Evolutionary conservation across 2,329 filamentous ascomycete species (phyloP), one percentile per base, ranked within the genome.

Genomic region (Colletotrichum falcatum): DNA sequence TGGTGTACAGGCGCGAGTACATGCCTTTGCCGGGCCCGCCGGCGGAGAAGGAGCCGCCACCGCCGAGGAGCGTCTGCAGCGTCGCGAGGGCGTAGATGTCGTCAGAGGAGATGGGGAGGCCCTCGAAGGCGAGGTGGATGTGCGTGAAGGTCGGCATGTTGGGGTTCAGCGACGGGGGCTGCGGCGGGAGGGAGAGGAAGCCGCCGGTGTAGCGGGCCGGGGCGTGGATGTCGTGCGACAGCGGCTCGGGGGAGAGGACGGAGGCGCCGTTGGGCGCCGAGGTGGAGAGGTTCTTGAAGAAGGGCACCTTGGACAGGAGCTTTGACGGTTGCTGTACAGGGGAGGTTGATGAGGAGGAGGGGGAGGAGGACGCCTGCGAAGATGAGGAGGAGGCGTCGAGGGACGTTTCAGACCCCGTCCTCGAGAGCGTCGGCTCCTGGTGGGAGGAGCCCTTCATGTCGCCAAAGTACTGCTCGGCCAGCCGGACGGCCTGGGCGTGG

Each of bases 1-100:
- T 97, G 73, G 95, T 98, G 86, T 98, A 99, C 11, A 99, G 89
- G 16, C 96, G 92, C 46, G 94, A 97, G 86, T 98, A 98, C 96
- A 99, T 99, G 80, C 96, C 96, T 85, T 99, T 99, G 63, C 96
- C 96, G 5, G 96, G 96, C 0, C 96, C 96, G 76, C 96, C 96
- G 64, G 96, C 96, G 20, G 94, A 97, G 85, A 99, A 99, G 66
- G 95, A 98, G 30, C 96, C 96, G 59, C 96, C 96, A 58, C 96
- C 96, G 68, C 96, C 96, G 42, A 99, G 93, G 12, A 99, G 91
- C 1, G 94, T 98, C 82, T 98, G 97, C 1, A 99, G 87, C 0
- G 95, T 97, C 8, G 96, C 96, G 54, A 98, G 90, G 23, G 96
- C 95, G 83, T 98, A 99, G 77, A 99, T 98, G 79, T 98, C 95